Percentiles rank a stretch among this genome's conserved stretches.
Evolutionary conservation across 2,329 filamentous ascomycete genomes (phyloP).

Genomic region (Colletotrichum sp.): DNA sequence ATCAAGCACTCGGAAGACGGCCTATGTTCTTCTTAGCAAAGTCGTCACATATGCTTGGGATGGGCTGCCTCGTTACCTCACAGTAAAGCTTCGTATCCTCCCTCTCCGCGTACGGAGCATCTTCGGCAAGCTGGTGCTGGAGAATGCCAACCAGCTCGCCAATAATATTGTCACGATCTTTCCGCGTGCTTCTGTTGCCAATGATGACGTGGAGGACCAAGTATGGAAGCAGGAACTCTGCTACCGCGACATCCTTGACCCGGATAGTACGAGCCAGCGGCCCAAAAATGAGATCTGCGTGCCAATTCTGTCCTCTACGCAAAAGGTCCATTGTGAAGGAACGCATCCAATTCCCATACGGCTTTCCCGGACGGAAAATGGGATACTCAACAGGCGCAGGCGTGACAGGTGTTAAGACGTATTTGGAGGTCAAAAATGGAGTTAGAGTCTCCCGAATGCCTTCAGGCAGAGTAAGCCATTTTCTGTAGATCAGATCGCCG

Average conservation of each 20-base stretch:
- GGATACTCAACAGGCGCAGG: conserved; percentile 72
- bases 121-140: conserved; percentile 57
- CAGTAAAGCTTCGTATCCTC: conserved; percentile 86
- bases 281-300: conserved; percentile 79
- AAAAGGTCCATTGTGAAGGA: conserved; percentile 83
- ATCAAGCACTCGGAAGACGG: conserved; percentile 88
- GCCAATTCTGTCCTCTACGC: conserved; percentile 75
- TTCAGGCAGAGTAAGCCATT: conserved; percentile 82
- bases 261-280: conserved; percentile 83
- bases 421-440: conserved; percentile 86
- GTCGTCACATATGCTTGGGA: background rate
- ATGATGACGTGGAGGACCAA: conserved; percentile 83
- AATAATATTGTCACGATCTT: conserved; percentile 70
- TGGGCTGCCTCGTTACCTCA: conserved; percentile 66
- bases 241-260: conserved; percentile 84
- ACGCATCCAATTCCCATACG: conserved; percentile 83
- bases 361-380: conserved; percentile 71
- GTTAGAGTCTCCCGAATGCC: conserved; percentile 80
- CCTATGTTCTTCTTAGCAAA: conserved; percentile 51
- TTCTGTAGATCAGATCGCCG: conserved; percentile 66
- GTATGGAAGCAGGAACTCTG: conserved; percentile 89
- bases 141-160: conserved; percentile 78
- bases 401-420: conserved; percentile 70
- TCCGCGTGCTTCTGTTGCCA: conserved; percentile 64
- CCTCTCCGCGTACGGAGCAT: conserved; percentile 63